Conservation (phyloP, 2,329 filamentous ascomycete genomes). For the Cryphonectria nitschkei region DNA sequence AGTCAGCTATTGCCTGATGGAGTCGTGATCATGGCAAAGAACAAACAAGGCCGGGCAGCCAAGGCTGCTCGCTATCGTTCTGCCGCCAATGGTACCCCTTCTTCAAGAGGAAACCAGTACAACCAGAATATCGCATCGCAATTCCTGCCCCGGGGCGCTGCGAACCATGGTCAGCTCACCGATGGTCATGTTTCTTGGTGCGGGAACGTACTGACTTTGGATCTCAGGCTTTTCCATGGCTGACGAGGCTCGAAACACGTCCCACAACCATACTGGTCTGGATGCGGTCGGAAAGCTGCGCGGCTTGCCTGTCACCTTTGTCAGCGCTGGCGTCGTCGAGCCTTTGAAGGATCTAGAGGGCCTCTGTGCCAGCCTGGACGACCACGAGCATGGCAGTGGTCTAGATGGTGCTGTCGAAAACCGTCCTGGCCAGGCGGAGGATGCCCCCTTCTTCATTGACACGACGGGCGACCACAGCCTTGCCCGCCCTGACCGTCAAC, state of each 20-base stretch:
- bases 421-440: slow-evolving; percentile 6
- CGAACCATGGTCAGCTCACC: slow-evolving; percentile 25
- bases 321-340: slow-evolving; percentile 57
- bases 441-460: slow-evolving; percentile 44
- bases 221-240: slow-evolving; percentile 45
- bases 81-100: slow-evolving; percentile 13
- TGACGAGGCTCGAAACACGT: slow-evolving; percentile 56
- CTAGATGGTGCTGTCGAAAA: slow-evolving; percentile 20
- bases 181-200: not conserved
- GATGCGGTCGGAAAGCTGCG: slow-evolving; percentile 48
- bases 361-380: slow-evolving; percentile 6
- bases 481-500: slow-evolving; percentile 11
- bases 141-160: slow-evolving; percentile 19
- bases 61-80: slow-evolving; percentile 31
- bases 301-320: slow-evolving; percentile 53
- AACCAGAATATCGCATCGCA: slow-evolving; percentile 24
- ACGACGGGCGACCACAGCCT: slow-evolving; percentile 38
- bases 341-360: slow-evolving; percentile 49
- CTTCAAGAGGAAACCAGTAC: not conserved
- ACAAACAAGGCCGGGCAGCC: slow-evolving; percentile 32
- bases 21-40: slow-evolving; percentile 31
- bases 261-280: slow-evolving; percentile 48
- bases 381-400: not conserved
- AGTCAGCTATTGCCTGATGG: not conserved
- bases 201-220: slow-evolving; percentile 39